Evolutionary conservation across 306 rosid genomes (phyloP).

Genomic region (Psophocarpus tetragonolobus): DNA sequence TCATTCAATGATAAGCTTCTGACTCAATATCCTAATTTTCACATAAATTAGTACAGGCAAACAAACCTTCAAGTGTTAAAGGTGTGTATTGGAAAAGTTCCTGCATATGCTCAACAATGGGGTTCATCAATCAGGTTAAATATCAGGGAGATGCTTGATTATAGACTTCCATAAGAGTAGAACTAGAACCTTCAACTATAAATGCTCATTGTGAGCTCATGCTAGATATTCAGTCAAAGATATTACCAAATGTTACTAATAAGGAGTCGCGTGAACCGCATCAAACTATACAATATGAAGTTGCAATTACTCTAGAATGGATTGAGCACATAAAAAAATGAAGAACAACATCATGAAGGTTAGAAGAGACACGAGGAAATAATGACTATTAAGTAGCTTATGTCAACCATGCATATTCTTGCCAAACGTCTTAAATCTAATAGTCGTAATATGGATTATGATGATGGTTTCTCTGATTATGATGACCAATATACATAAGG

Average conservation of each 20-base stretch:
- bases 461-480: no score
- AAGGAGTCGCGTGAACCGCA: no score
- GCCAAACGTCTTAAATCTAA: no score
- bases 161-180: slow-evolving; percentile 54
- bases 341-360: no score
- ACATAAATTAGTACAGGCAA: slow-evolving; percentile 89
- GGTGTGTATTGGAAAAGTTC: slow-evolving; percentile 99
- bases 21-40: slow-evolving; percentile 2
- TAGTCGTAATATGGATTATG: no score
- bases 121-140: slow-evolving; percentile 89
- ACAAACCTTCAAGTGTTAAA: slow-evolving; percentile 91
- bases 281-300: no score
- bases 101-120: slow-evolving; percentile 93
- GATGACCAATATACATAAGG: no score
- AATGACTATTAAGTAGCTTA: no score
- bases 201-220: slow-evolving; percentile 50
- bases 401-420: no score
- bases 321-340: no score
- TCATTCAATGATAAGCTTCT: neutral
- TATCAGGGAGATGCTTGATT: slow-evolving; percentile 89
- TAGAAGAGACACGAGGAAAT: no score
- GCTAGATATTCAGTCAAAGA: slow-evolving; percentile 42
- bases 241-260: slow-evolving; percentile 49
- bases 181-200: slow-evolving; percentile 51
- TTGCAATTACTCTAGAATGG: no score